Base-by-base conservation (phyloP, 495 filamentous ascomycete species). In the Penicillium cosmopolitanum region DNA sequence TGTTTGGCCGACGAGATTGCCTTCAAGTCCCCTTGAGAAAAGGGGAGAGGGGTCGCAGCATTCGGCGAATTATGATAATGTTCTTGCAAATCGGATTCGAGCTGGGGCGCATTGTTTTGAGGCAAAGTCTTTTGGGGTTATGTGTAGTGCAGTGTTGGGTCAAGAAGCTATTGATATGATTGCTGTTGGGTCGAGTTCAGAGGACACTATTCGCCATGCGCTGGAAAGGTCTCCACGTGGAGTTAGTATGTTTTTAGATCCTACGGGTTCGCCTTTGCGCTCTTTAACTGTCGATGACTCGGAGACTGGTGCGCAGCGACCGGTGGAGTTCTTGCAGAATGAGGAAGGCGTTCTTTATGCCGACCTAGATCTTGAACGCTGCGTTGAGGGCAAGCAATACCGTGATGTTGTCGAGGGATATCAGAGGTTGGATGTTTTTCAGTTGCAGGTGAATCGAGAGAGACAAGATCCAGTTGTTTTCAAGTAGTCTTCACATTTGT, bases 101-200 rank as follows among this genome's bases (percentile, higher is more conserved):
- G 68, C 73, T 1, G 76, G 74, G 1, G 74, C 73, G 2, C 76
- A 81, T 52, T 78, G 74, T 55, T 81, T 81, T 81, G 77, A 79
- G 51, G 76, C 71, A 8, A 81, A 79, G 59, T 76, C 69, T 44
- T 79, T 79, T 53, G 77, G 75, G 0, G 67, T 79, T 2, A 42
- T 77, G 7, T 73, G 74, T 59, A 64, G 69, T 0, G 69, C 73
- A 0, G 60, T 65, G 19, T 58, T 77, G 9, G 70, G 66, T 10
- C 52, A 61, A n/a, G 58, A 68, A 3, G 67, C 66, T 1, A 69
- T 73, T 35, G 63, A 67, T 4, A 16, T 25, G 13, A 25, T 47
- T 13, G 6, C 16, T 13, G 11, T 7, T n/a, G 44, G 44, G 16
- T 25, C 44, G 3, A 11, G 19, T 47, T 11, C 3, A 11, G 10